Percentiles rank a stretch among this genome's conserved stretches.
These are phyloP conservation scores for Sesbania bispinosa DNA, from an alignment of 306 rosid genomes.

Conservation along the genomic window DNA sequence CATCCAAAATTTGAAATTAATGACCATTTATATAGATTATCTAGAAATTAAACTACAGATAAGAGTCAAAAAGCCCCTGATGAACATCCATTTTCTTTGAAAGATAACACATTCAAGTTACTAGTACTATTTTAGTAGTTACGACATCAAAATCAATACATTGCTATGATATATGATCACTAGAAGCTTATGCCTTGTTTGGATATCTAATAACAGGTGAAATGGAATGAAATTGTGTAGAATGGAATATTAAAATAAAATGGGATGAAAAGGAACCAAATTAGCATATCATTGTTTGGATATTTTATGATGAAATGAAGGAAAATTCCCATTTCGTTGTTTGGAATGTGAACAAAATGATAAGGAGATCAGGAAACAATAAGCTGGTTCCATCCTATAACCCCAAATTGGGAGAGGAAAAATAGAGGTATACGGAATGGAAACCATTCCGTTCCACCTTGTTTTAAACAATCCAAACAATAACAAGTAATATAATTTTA, in stretches of 20 bases:
- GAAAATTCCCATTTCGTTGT: neutral
- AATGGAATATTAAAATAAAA: too few relatives aligned
- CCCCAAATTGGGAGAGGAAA: neutral
- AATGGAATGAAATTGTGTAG: too few relatives aligned
- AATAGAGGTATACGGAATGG: neutral
- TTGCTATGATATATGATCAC: neutral
- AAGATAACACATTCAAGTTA: neutral
- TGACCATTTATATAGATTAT: neutral
- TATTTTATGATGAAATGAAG: neutral
- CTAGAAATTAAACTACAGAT: neutral
- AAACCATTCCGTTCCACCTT: neutral
- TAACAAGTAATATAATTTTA: too few relatives aligned
- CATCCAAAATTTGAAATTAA: neutral
- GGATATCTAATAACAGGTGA: neutral
- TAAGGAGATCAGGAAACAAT: neutral
- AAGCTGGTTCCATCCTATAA: neutral
- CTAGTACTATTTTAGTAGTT: neutral
- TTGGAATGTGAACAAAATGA: neutral
- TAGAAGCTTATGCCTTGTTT: neutral
- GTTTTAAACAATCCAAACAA: neutral
- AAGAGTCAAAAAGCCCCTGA: neutral
- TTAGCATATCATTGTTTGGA: neutral
- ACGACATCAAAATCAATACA: neutral
- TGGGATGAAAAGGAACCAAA: neutral
- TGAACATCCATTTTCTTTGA: slow-evolving; percentile 4